Conservation (phyloP, 2,329 filamentous ascomycete genomes). For the Clarireedia hainanense region DNA sequence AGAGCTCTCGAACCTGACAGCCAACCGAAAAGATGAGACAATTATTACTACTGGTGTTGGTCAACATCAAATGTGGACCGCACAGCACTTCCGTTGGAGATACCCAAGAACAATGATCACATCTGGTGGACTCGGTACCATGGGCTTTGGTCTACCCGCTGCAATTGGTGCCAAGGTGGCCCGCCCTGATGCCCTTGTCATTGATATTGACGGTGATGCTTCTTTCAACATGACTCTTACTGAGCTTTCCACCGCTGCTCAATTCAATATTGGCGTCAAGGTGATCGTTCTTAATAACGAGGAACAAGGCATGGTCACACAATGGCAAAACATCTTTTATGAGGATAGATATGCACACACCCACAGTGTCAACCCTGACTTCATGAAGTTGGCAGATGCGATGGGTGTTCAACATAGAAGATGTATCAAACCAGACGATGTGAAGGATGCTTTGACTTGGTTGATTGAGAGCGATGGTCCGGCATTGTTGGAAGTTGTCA, state of each 20-base stretch:
- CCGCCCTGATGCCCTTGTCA: slow-evolving; percentile 52
- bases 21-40: slow-evolving; percentile 70
- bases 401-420: slow-evolving; percentile 78
- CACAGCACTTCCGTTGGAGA: slow-evolving; percentile 94
- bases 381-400: slow-evolving; percentile 84
- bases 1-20: slow-evolving; percentile 78
- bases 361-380: slow-evolving; percentile 92
- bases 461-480: slow-evolving; percentile 86
- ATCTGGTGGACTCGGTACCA: slow-evolving; percentile 88
- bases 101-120: slow-evolving; percentile 91
- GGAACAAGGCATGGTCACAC: slow-evolving; percentile 97
- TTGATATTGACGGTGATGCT: slow-evolving; percentile 97
- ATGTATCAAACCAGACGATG: slow-evolving; percentile 66
- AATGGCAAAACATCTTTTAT: slow-evolving; percentile 98
- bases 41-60: slow-evolving; percentile 92
- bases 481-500: slow-evolving; percentile 83
- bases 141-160: slow-evolving; percentile 91
- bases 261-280: slow-evolving; percentile 97
- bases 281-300: slow-evolving; percentile 93
- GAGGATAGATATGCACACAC: slow-evolving; percentile 89
- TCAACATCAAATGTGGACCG: slow-evolving; percentile 98
- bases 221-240: slow-evolving; percentile 98
- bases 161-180: slow-evolving; percentile 94
- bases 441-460: slow-evolving; percentile 75
- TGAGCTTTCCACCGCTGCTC: slow-evolving; percentile 83